phyloP scores from a whole-genome alignment of 352 stramenopile species.

The Phytophthora litchii region DNA sequence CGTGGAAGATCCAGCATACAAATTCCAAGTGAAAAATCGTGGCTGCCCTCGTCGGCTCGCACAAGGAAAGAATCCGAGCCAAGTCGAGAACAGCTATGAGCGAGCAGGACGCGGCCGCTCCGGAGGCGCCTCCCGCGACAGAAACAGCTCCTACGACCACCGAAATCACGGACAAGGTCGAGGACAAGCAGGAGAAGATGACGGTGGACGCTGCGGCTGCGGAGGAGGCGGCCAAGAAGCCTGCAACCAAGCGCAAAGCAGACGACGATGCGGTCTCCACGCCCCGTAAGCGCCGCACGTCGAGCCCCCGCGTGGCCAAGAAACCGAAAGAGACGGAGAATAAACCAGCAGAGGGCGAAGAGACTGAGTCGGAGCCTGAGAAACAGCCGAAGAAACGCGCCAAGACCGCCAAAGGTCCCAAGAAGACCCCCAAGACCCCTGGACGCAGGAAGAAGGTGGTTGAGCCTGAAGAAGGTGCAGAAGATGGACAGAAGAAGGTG shows the following conservation, averaged over 20 bases:
- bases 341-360: slow-evolving; percentile 30
- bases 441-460: slow-evolving; percentile 54
- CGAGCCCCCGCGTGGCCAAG: slow-evolving; percentile 17
- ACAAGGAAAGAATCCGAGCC: slow-evolving; percentile 41
- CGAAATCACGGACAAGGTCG: slow-evolving; percentile 1
- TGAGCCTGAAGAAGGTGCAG: slow-evolving; percentile 10
- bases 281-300: slow-evolving; percentile 19
- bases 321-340: slow-evolving; percentile 17
- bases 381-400: slow-evolving; percentile 57
- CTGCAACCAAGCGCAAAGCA: slow-evolving; percentile 17
- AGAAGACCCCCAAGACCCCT: slow-evolving; percentile 38
- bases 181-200: slow-evolving; percentile 12
- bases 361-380: slow-evolving; percentile 58
- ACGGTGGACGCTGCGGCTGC: slow-evolving; percentile 7
- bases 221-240: slow-evolving; percentile 13
- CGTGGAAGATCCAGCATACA: slow-evolving; percentile 31
- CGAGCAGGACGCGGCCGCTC: slow-evolving; percentile 15
- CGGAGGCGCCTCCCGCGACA: slow-evolving; percentile 13
- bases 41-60: slow-evolving; percentile 28
- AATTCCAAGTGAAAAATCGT: slow-evolving; percentile 17
- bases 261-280: slow-evolving; percentile 3
- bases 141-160: slow-evolving; percentile 5
- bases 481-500: slow-evolving; percentile 41
- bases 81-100: slow-evolving; percentile 31
- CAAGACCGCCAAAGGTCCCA: slow-evolving; percentile 30